phyloP scores from a whole-genome alignment of 192 early-diverging fungal species.

The Backusella tarrabulga region DNA sequence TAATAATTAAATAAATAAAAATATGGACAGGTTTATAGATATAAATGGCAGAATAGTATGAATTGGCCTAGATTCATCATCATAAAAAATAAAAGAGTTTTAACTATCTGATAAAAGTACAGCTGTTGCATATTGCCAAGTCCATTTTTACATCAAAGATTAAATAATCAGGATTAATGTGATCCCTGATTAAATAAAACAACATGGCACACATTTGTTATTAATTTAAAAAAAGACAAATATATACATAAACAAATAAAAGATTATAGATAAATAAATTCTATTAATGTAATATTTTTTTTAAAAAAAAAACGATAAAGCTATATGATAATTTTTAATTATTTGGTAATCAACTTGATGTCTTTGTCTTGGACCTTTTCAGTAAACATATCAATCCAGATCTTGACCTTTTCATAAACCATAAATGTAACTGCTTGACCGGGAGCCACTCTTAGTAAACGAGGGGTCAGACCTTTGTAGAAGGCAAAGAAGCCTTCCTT shows the following conservation, averaged over 20 bases:
- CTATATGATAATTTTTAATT: background rate
- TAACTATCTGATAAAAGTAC: background rate
- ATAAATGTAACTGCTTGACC: conserved; percentile 97
- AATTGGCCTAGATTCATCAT: too few species aligned
- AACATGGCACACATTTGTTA: background rate
- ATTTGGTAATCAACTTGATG: conserved; percentile 1
- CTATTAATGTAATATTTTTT: background rate
- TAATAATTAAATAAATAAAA: background rate
- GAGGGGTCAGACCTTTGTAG: conserved; percentile 92
- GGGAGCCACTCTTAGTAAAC: conserved; percentile 90
- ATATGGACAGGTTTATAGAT: background rate
- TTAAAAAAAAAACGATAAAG: background rate
- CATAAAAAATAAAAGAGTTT: background rate
- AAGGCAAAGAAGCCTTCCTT: conserved; percentile 92
- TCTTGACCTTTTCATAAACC: conserved; percentile 85
- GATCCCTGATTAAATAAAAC: background rate
- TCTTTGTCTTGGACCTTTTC: conserved; percentile 24
- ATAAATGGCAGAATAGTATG: too few species aligned
- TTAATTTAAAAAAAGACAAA: background rate
- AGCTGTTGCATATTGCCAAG: background rate
- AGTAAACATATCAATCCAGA: conserved; percentile 53
- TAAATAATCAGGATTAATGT: background rate
- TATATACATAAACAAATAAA: background rate
- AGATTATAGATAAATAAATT: background rate
- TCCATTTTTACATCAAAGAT: background rate